A percentile compares a stretch with the other conserved stretches of the same genome.
phyloP scores from a whole-genome alignment of 2,329 filamentous ascomycete genomes.

The Periconia digitata region DNA sequence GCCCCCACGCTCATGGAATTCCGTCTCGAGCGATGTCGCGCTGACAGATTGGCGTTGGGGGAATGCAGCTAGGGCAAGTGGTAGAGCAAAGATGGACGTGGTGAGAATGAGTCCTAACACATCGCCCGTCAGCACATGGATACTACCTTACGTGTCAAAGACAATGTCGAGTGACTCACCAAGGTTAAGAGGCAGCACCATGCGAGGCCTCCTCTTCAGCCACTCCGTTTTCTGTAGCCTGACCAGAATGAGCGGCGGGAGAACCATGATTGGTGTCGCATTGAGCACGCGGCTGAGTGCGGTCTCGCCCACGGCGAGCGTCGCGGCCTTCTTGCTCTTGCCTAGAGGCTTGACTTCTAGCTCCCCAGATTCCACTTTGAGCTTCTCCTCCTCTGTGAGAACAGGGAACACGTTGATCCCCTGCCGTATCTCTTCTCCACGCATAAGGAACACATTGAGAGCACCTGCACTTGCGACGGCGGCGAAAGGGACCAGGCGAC shows the following conservation, averaged over 20 bases:
- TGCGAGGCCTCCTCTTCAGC: conserved; percentile 73
- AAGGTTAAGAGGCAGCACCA: conserved; percentile 82
- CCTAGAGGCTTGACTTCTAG: conserved; percentile 67
- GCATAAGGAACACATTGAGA: conserved; percentile 97
- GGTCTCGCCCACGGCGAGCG: conserved; percentile 88
- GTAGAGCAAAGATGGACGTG: conserved; percentile 85
- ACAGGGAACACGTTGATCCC: conserved; percentile 93
- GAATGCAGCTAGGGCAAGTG: conserved; percentile 87
- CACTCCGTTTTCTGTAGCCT: conserved; percentile 80
- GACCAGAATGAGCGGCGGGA: conserved; percentile 85
- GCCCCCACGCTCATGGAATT: conserved; percentile 82
- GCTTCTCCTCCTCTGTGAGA: conserved; percentile 69
- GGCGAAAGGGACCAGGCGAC: conserved; percentile 91
- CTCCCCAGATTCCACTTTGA: conserved; percentile 65
- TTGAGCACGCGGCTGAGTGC: conserved; percentile 90
- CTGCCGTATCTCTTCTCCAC: conserved; percentile 87
- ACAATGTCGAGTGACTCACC: conserved; percentile 48
- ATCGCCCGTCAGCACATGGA: conserved; percentile 18
- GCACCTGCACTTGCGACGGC: conserved; percentile 89
- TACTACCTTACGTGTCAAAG: conserved; percentile 61
- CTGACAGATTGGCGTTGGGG: conserved; percentile 84
- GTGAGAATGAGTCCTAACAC: conserved; percentile 68
- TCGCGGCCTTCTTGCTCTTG: conserved; percentile 84
- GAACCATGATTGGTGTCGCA: conserved; percentile 93
- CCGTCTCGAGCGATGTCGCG: conserved; percentile 75